Evolutionary conservation across 495 filamentous ascomycete genomes (phyloP).

Genomic region (Aspergillus baeticus): DNA sequence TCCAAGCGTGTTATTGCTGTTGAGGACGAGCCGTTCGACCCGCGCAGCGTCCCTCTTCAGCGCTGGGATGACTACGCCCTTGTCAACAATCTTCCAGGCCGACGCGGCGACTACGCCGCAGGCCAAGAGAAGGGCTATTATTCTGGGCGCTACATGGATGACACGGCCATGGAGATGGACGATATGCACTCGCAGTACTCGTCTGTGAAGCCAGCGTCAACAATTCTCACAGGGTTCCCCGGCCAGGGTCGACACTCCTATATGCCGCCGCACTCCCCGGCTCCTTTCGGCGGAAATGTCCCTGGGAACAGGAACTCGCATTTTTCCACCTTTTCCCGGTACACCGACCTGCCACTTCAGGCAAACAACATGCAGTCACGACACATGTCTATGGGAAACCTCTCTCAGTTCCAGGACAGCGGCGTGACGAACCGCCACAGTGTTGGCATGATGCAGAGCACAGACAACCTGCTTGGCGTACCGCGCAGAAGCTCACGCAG

Average conservation of each 20-base stretch:
- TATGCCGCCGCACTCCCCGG: constrained; percentile 79
- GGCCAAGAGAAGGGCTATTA: constrained; percentile 63
- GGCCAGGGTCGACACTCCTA: constrained; percentile 58
- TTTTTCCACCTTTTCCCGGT: constrained; percentile 53
- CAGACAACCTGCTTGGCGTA: constrained; percentile 57
- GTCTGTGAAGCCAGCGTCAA: constrained; percentile 88
- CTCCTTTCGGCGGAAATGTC: constrained; percentile 58
- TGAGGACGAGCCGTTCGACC: constrained; percentile 86
- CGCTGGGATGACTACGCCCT: constrained; percentile 97
- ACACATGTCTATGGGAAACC: constrained; percentile 61
- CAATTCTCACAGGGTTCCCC: constrained; percentile 84
- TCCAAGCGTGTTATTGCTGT: constrained; percentile 84
- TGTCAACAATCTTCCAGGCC: constrained; percentile 86
- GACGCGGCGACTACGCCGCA: constrained; percentile 61
- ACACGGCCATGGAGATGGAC: constrained; percentile 81
- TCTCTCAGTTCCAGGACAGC: constrained; percentile 56
- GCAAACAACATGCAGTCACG: constrained; percentile 35
- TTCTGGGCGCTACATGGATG: constrained; percentile 59
- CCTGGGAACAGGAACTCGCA: constrained; percentile 54
- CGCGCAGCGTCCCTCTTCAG: constrained; percentile 88
- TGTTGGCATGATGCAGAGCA: constrained; percentile 52
- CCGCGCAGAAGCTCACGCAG: constrained; percentile 52
- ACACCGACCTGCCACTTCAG: constrained; percentile 48
- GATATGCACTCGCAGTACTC: constrained; percentile 97
- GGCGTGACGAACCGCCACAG: constrained; percentile 48